Evolutionary conservation across 2,329 filamentous ascomycete species (phyloP).

Genomic region (Ophiostoma himal-ulmi): DNA sequence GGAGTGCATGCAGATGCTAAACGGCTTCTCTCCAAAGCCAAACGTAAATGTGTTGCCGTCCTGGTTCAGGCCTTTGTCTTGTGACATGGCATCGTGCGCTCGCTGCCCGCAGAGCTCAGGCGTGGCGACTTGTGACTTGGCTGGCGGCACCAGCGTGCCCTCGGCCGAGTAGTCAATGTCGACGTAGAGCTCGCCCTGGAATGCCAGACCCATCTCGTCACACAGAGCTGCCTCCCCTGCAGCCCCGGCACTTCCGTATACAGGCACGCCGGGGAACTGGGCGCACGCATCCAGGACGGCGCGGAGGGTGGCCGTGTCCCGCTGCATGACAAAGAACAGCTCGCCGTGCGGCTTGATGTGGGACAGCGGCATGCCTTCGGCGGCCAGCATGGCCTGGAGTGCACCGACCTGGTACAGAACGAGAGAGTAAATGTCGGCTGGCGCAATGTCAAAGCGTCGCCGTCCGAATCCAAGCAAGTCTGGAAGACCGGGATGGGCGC

Average conservation of each 20-base stretch:
- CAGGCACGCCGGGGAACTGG: constrained; percentile 8
- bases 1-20: constrained; percentile 32
- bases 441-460: constrained; percentile 53
- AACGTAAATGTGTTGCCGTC: constrained; percentile 26
- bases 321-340: constrained; percentile 25
- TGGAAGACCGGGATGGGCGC: constrained; percentile 60
- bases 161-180: constrained; percentile 28
- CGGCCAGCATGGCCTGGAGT: constrained; percentile 52
- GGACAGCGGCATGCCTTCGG: constrained; percentile 49
- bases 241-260: constrained; percentile 8
- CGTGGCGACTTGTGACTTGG: constrained; percentile 25
- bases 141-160: constrained; percentile 27
- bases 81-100: constrained; percentile 23
- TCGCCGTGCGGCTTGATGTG: constrained; percentile 56
- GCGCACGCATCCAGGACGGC: constrained; percentile 16
- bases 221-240: constrained; percentile 23
- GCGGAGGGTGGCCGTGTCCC: constrained; percentile 10
- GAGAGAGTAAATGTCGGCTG: constrained; percentile 52
- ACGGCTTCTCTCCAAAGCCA: constrained; percentile 28
- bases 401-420: constrained; percentile 60
- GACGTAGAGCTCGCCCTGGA: constrained; percentile 27
- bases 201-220: constrained; percentile 27
- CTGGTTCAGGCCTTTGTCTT: constrained; percentile 25
- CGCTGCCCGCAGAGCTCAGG: constrained; percentile 26
- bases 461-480: constrained; percentile 61